Evolutionary conservation across 176 grass and related monocot species (phyloP).

Genomic region (Aegilops umbellulata): DNA sequence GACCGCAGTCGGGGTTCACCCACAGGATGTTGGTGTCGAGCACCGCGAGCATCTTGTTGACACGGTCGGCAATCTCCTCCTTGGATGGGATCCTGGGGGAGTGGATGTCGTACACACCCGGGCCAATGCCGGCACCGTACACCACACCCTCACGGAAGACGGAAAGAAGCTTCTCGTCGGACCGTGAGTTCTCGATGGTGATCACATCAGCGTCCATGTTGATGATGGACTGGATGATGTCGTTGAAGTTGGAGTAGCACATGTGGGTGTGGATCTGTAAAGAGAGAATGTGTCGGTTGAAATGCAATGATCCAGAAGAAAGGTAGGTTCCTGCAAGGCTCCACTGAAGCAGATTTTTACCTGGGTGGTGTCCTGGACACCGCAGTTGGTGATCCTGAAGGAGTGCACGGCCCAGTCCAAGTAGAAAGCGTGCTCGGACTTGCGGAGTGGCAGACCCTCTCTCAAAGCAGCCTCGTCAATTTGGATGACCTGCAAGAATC

Average conservation of each 20-base stretch:
- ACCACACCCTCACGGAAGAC: conserved; percentile 88
- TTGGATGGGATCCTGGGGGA: conserved; percentile 80
- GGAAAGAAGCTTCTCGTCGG: conserved; percentile 82
- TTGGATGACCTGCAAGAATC: conserved; percentile 74
- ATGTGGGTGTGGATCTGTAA: conserved; percentile 97
- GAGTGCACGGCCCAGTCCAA: conserved; percentile 94
- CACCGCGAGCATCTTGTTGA: conserved; percentile 95
- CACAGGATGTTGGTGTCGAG: conserved; percentile 93
- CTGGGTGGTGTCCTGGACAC: conserved; percentile 90
- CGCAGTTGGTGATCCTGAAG: conserved; percentile 92
- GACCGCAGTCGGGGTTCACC: conserved; percentile 93
- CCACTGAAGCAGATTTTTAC: conserved; percentile 32
- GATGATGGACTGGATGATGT: conserved; percentile 97
- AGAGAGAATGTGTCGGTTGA: not conserved
- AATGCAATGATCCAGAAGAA: not conserved
- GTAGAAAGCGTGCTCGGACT: conserved; percentile 91
- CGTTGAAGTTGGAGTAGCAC: conserved; percentile 99
- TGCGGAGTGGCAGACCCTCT: conserved; percentile 92
- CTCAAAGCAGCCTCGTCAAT: conserved; percentile 92
- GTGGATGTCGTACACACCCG: conserved; percentile 93
- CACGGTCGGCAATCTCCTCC: conserved; percentile 76
- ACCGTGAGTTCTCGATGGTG: conserved; percentile 94
- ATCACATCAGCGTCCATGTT: conserved; percentile 94
- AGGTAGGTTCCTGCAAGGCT: not conserved
- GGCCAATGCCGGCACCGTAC: conserved; percentile 78